phyloP scores from a whole-genome alignment of 345 rosid genomes.

The Zanthoxylum bungeanum region DNA sequence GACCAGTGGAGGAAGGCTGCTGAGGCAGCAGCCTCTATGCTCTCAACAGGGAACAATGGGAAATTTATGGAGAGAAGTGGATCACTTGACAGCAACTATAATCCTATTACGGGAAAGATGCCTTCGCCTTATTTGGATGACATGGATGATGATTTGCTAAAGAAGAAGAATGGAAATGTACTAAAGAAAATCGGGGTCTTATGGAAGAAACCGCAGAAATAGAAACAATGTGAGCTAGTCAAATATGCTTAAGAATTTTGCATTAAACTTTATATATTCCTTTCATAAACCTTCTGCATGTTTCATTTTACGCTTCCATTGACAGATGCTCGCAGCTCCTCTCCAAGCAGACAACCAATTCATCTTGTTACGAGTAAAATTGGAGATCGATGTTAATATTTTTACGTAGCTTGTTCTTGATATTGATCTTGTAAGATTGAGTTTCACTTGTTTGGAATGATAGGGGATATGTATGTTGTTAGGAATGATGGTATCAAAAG shows the following conservation, averaged over 20 bases:
- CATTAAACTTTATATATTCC: neutral
- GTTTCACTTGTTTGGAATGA: neutral
- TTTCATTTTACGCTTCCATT: neutral
- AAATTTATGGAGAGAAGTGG: slow-evolving; percentile 64
- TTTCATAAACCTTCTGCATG: neutral
- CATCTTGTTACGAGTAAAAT: neutral
- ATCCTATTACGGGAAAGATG: slow-evolving; percentile 35
- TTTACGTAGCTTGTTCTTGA: too few relatives aligned
- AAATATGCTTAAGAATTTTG: neutral
- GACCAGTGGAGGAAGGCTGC: slow-evolving; percentile 99
- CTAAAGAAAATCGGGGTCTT: slow-evolving; percentile 90
- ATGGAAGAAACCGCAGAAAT: slow-evolving; percentile 96
- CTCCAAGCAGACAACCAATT: neutral
- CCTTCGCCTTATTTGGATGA: slow-evolving; percentile 63
- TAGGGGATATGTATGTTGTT: neutral
- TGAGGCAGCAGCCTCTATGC: slow-evolving; percentile 91
- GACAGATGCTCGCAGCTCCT: neutral
- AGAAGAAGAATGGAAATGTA: slow-evolving; percentile 94
- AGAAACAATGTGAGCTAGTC: slow-evolving; percentile 20
- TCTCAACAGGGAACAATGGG: slow-evolving; percentile 74
- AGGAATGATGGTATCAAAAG: neutral
- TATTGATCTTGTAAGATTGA: neutral
- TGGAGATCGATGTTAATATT: too few relatives aligned
- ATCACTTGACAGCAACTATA: slow-evolving; percentile 54
- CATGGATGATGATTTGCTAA: slow-evolving; percentile 66